A percentile compares a stretch with the other conserved stretches of the same genome.
Evolutionary conservation across 176 grass and related monocot genomes (phyloP).

Genomic region (Ananas comosus): DNA sequence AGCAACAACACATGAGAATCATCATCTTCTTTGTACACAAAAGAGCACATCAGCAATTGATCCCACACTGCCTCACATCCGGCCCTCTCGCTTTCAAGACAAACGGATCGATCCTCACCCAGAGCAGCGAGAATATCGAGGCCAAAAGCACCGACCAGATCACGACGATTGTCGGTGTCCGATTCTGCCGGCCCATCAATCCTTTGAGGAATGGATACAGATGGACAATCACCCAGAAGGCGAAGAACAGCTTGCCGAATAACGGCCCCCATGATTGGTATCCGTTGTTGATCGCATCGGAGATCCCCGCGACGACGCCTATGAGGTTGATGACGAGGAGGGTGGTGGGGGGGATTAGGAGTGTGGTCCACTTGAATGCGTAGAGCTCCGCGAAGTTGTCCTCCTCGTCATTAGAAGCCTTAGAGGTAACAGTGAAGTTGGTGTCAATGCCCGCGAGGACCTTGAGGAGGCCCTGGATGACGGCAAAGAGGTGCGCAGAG

Average conservation of each 20-base stretch:
- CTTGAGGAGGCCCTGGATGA: slow-evolving; percentile 93
- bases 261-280: slow-evolving; percentile 87
- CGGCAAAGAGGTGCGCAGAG: slow-evolving; percentile 82
- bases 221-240: slow-evolving; percentile 96
- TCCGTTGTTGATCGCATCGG: slow-evolving; percentile 90
- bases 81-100: slow-evolving; percentile 70
- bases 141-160: slow-evolving; percentile 89
- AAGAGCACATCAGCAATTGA: slow-evolving; percentile 56
- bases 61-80: slow-evolving; percentile 75
- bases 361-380: slow-evolving; percentile 96
- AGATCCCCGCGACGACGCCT: slow-evolving; percentile 83
- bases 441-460: slow-evolving; percentile 84
- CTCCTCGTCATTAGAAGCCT: slow-evolving; percentile 62
- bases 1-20: too few relatives aligned
- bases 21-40: too few relatives aligned
- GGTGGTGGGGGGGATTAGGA: slow-evolving; percentile 85
- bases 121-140: slow-evolving; percentile 94
- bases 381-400: slow-evolving; percentile 82
- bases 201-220: slow-evolving; percentile 97
- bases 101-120: slow-evolving; percentile 92
- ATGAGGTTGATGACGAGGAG: slow-evolving; percentile 88
- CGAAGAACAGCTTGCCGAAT: slow-evolving; percentile 90
- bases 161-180: slow-evolving; percentile 88
- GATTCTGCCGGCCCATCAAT: slow-evolving; percentile 85
- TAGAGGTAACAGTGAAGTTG: slow-evolving; percentile 95